Evolutionary conservation across 1,284 basidiomycete genomes (phyloP).

Genomic region (Heterobasidion parviporum): DNA sequence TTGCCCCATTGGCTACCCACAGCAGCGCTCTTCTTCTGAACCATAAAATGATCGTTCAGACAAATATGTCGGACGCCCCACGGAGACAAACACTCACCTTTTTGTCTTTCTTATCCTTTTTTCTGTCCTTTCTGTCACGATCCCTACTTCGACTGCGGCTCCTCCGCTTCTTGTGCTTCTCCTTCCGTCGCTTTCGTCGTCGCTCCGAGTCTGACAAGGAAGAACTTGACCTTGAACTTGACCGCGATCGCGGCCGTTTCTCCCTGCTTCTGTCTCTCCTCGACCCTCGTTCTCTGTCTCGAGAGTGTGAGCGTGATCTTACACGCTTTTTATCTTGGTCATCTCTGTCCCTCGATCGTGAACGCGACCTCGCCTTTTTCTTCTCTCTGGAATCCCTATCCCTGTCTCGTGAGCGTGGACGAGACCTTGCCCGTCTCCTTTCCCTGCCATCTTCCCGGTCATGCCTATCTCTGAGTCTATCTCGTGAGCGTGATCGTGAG

Average conservation of each 20-base stretch:
- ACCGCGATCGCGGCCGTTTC: conserved; percentile 14
- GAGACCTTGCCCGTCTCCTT: background rate
- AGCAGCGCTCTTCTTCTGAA: conserved; percentile 41
- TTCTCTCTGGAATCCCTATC: background rate
- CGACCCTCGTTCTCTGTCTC: conserved; percentile 17
- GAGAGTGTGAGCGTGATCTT: conserved; percentile 24
- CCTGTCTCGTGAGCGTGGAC: background rate
- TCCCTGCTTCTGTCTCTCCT: background rate
- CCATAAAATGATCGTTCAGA: background rate
- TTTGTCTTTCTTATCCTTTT: conserved; percentile 63
- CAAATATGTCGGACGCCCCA: background rate
- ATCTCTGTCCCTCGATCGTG: background rate
- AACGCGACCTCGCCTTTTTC: background rate
- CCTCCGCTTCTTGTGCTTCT: conserved; percentile 30
- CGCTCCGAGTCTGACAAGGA: conserved; percentile 23
- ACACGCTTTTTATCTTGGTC: background rate
- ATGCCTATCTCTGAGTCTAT: background rate
- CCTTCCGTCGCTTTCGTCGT: conserved; percentile 32
- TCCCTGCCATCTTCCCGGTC: background rate
- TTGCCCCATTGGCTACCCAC: conserved; percentile 75
- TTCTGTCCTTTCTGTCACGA: conserved; percentile 23
- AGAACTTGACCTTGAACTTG: conserved; percentile 17
- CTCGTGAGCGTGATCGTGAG: conserved; percentile 8
- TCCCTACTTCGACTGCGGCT: conserved; percentile 32
- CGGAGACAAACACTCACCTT: conserved; percentile 32